Conservation (phyloP, 176 grass and related monocot genomes). For the Avena insularis region DNA sequence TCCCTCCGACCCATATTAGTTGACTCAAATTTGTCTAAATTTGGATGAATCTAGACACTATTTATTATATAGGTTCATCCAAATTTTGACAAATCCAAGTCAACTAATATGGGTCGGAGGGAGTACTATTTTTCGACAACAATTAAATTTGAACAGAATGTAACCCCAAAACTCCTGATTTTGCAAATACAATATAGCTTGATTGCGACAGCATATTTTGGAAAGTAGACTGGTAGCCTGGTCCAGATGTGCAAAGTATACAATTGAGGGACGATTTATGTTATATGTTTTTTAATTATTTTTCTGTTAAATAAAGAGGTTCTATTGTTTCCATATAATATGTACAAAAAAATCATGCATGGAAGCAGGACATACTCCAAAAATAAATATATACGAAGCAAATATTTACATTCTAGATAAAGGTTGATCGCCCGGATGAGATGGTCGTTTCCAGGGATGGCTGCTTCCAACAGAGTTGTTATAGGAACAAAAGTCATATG, state of each 20-base stretch:
- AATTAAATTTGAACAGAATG: neutral
- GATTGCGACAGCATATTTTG: neutral
- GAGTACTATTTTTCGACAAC: neutral
- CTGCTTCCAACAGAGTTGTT: slow-evolving; percentile 57
- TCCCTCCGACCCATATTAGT: no score
- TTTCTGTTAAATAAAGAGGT: neutral
- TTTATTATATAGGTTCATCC: no score
- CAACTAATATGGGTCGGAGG: no score
- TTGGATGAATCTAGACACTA: no score
- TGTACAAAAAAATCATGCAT: neutral
- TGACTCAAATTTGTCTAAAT: no score
- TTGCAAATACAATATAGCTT: slow-evolving; percentile 3
- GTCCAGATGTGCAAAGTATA: slow-evolving; percentile 10
- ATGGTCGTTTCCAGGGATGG: slow-evolving; percentile 60
- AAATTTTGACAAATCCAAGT: no score
- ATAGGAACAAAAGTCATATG: slow-evolving; percentile 70
- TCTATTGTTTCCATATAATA: neutral
- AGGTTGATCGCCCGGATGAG: slow-evolving; percentile 66
- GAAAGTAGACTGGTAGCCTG: neutral
- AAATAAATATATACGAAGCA: slow-evolving; percentile 2
- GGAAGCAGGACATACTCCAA: neutral
- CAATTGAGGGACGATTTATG: neutral
- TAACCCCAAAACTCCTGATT: neutral
- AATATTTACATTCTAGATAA: slow-evolving; percentile 72
- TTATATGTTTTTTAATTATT: neutral